Base-by-base conservation (phyloP, 73 alveolate species). In the Paramecium sonneborni region DNA sequence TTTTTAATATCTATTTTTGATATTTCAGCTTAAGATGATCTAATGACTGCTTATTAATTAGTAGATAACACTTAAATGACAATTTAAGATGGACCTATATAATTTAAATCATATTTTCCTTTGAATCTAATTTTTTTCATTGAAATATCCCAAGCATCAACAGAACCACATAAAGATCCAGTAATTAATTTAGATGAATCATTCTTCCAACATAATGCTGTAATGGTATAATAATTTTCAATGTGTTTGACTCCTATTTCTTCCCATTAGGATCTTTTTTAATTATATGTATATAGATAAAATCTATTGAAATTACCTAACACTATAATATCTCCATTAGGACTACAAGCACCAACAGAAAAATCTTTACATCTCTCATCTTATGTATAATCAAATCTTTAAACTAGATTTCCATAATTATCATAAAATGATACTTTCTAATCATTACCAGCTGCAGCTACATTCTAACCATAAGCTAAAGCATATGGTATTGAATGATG, bases 191-290 rank as follows among this genome's bases (percentile, higher is more conserved):
- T 97, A 24, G 99, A 96, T 86, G 99, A 99, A 86, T 99, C 99
- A 69, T 97, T 97, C 67, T 98, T 99, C 99, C 99, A 99, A 38
- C 99, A 95, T 44, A 98, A 93, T 14, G 99, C 99, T 8, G 99
- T 98, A 23, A 98, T 99, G 10, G 99, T 89, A 96, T 99, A 99
- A 93, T 96, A 96, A 95, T 98, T 98, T 82, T 98, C 99, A 32
- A 99, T 97, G 85, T 95, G 94, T 92, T 96, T 97, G 88, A 95
- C 93, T 88, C 99, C 97, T 85, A 95, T 93, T 74, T 98, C 99
- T 82, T 97, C 99, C 99, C 99, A 99, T 68, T 96, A 98, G 76
- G 98, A 98, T 79, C 99, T 94, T 95, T 98, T 98, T 48, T 98
- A 95, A 93, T 99, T 98, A 92, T 95, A 97, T 95, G 95, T 93